A percentile compares a stretch with the other conserved stretches of the same genome.
Conservation (phyloP, 1,284 basidiomycete genomes). For the Rhodotorula sp. region DNA sequence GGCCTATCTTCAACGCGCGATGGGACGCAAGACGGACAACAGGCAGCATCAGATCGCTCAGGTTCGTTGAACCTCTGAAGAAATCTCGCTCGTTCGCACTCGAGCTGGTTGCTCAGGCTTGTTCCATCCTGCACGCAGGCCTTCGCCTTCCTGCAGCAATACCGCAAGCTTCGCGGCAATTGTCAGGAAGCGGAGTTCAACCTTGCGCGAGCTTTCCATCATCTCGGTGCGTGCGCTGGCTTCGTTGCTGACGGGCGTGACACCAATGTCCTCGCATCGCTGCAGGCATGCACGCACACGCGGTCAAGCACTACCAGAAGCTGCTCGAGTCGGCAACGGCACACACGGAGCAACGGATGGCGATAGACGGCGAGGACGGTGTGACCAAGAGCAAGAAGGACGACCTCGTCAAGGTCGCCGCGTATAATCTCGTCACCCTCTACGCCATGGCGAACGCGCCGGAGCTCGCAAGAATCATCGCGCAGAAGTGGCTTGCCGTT, state of each 20-base stretch:
- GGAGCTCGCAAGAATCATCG: slow-evolving; percentile 51
- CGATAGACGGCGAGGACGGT: slow-evolving; percentile 8
- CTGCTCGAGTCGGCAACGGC: slow-evolving; percentile 54
- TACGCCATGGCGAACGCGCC: slow-evolving; percentile 71
- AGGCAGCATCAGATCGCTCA: slow-evolving; percentile 79
- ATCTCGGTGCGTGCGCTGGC: slow-evolving; percentile 75
- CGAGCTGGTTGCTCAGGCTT: no score
- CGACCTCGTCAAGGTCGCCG: slow-evolving; percentile 59
- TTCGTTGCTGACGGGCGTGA: no score
- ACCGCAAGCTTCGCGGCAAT: slow-evolving; percentile 59
- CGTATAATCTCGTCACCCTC: slow-evolving; percentile 81
- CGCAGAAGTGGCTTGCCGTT: slow-evolving; percentile 41
- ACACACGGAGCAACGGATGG: slow-evolving; percentile 6
- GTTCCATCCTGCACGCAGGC: slow-evolving; percentile 55
- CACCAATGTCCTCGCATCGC: no score
- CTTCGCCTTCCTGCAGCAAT: slow-evolving; percentile 75
- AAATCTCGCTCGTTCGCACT: not conserved
- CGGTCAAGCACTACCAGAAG: slow-evolving; percentile 74
- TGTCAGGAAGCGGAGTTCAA: slow-evolving; percentile 79
- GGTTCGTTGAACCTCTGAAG: slow-evolving; percentile 50
- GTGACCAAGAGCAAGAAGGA: not conserved
- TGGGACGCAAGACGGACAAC: slow-evolving; percentile 93
- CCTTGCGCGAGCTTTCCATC: slow-evolving; percentile 84
- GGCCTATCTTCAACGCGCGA: slow-evolving; percentile 80
- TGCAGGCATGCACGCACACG: slow-evolving; percentile 72